phyloP scores from a whole-genome alignment of 108 stramenopile species.

The Schizochytrium sp. region DNA sequence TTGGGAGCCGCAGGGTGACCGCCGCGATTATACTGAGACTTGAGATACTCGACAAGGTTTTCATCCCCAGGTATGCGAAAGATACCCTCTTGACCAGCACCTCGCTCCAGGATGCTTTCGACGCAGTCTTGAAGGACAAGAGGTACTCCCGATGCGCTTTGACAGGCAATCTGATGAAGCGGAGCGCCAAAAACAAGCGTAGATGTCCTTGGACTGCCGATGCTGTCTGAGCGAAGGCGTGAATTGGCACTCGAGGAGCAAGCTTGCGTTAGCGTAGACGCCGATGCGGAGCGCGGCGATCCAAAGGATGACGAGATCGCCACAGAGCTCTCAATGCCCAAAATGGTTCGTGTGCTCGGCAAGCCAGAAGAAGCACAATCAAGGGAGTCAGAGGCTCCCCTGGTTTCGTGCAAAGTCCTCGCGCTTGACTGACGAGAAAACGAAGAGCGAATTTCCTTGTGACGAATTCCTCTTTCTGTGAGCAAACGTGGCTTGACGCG shows the following conservation, averaged over 20 bases:
- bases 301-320: neutral
- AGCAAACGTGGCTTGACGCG: neutral
- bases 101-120: neutral
- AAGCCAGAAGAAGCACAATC: no score
- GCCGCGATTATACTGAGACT: neutral
- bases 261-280: neutral
- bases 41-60: neutral
- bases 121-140: neutral
- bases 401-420: no score
- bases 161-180: neutral
- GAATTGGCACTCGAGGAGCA: neutral
- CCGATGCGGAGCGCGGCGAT: neutral
- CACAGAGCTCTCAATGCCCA: neutral
- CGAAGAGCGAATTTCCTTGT: no score
- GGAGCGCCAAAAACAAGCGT: neutral
- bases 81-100: neutral
- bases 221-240: neutral
- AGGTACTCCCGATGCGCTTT: neutral
- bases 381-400: no score
- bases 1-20: neutral
- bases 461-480: neutral
- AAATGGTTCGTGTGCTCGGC: no score
- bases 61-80: constrained; percentile 1
- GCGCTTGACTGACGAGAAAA: no score
- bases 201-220: neutral